Evolutionary conservation across 1,284 basidiomycete species (phyloP).

Genomic region (Thelephora terrestris): DNA sequence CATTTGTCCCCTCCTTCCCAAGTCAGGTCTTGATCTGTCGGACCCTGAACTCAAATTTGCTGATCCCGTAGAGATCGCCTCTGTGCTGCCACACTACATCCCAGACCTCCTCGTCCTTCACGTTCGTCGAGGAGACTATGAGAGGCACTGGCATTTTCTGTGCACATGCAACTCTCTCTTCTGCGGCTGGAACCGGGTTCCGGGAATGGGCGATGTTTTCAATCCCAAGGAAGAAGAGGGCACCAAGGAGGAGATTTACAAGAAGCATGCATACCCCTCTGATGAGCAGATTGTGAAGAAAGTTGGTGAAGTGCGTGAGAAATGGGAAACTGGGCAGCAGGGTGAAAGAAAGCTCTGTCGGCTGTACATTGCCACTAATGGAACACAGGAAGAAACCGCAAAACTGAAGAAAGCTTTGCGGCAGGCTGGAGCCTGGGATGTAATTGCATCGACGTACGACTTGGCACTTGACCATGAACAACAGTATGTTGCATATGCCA

Average conservation of each 20-base stretch:
- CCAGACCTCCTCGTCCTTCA: conserved; percentile 46
- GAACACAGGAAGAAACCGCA: conserved; percentile 18
- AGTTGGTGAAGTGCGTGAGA: conserved; percentile 20
- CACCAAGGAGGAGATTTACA: conserved; percentile 22
- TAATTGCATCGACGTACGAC: too few relatives aligned
- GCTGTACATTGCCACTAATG: conserved; percentile 31
- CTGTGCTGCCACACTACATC: too few relatives aligned
- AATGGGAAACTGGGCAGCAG: conserved; percentile 12
- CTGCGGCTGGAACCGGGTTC: too few relatives aligned
- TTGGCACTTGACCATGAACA: conserved; percentile 27
- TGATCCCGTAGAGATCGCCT: too few relatives aligned
- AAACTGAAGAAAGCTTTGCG: conserved; percentile 19
- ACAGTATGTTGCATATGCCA: conserved; percentile 26
- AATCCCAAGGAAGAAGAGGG: conserved; percentile 19
- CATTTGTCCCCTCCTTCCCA: too few relatives aligned
- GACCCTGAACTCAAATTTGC: too few relatives aligned
- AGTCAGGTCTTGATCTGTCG: too few relatives aligned
- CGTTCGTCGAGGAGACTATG: conserved; percentile 50
- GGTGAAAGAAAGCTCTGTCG: too few relatives aligned
- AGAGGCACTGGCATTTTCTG: conserved; percentile 38
- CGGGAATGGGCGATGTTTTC: too few relatives aligned
- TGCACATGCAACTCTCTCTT: conserved; percentile 29
- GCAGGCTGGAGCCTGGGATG: conserved; percentile 13
- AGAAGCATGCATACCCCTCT: conserved; percentile 31
- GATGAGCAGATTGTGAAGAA: conserved; percentile 29